A percentile compares a stretch with the other conserved stretches of the same genome.
Evolutionary conservation across 768 basidiomycete species (phyloP).

Genomic region (Mycena filopes): DNA sequence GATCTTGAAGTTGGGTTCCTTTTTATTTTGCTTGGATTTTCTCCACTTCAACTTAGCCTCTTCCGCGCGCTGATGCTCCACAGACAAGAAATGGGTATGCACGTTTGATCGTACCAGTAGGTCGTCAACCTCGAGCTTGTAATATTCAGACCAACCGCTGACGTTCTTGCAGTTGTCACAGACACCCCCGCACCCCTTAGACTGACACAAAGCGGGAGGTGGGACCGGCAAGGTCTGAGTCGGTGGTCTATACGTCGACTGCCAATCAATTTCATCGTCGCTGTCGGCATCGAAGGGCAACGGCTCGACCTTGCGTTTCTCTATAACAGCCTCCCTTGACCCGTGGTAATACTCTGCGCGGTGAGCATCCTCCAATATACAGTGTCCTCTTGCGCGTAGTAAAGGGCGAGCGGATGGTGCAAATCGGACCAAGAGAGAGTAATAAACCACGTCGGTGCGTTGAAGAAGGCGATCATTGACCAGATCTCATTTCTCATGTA

Average conservation of each 20-base stretch:
- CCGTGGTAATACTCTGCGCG: slow-evolving; percentile 28
- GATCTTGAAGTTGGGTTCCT: not conserved
- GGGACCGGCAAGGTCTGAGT: slow-evolving; percentile 31
- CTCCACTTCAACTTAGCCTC: not conserved
- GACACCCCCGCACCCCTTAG: too few relatives aligned
- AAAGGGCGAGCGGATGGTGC: too few relatives aligned
- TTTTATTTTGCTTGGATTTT: not conserved
- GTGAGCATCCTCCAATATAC: slow-evolving; percentile 29
- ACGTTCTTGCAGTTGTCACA: not conserved
- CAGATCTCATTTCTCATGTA: too few relatives aligned
- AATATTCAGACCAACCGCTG: slow-evolving; percentile 27
- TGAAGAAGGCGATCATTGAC: too few relatives aligned
- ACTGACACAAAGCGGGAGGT: not conserved
- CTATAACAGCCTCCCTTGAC: slow-evolving; percentile 15
- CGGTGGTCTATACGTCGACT: not conserved
- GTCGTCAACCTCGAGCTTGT: slow-evolving; percentile 32
- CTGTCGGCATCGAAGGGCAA: not conserved
- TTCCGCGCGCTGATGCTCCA: not conserved
- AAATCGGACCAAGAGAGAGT: too few relatives aligned
- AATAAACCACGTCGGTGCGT: too few relatives aligned
- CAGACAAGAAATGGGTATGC: slow-evolving; percentile 29
- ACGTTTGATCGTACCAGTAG: slow-evolving; percentile 32
- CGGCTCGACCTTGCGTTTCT: not conserved
- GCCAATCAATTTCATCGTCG: not conserved
- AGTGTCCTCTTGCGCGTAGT: too few relatives aligned